Base-by-base conservation (phyloP, 2,329 filamentous ascomycete species). In the Talaromyces amestolkiae region DNA sequence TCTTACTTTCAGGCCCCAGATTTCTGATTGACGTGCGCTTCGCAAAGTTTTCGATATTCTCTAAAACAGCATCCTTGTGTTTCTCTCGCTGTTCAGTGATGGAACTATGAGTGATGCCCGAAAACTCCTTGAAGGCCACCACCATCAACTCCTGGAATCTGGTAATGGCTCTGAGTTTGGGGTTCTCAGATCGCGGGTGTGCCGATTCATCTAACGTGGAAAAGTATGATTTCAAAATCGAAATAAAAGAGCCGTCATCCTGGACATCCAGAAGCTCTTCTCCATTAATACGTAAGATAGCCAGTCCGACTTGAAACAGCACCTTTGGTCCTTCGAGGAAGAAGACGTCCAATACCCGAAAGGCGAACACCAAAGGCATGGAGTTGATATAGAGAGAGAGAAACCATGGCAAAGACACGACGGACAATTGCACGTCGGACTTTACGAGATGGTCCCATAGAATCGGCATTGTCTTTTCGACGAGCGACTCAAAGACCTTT, bases 391-490 rank as follows among this genome's bases (percentile, higher is more conserved):
- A 99, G 19, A 99, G 84, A 5, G 94, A 98, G 64, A 99, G 84
- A 76, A 99, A 99, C 95, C 95, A 99, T 3, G 95, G 95, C 51
- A 99, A 84, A 10, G 94, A 98, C 17, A 98, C 95, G 39, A 99
- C 95, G 0, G 95, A 98, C 22, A 99, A 86, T 77, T 99, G 96
- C 24, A 99, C 93, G 74, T 99, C 95, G 66, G 91, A 95, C 80
- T 95, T 96, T 69, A 93, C 91, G n/a, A 99, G 87, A 74, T 99
- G 95, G 24, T 98, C 94, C 93, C 95, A 99, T 17, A 99, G 85
- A 66, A 99, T 90, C 1, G 95, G 95, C 93, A 99, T 98, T 1
- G 95, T 99, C 80, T 92, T 95, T 78, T 99, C 95, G n/a, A 99
- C 95, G 3, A 99, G 84, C 2, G 91, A 96, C 79, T 99, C 95